Evolutionary conservation across 768 basidiomycete genomes (phyloP), one percentile per base, ranked within the genome.

Genomic region (Suillus hirtellus): DNA sequence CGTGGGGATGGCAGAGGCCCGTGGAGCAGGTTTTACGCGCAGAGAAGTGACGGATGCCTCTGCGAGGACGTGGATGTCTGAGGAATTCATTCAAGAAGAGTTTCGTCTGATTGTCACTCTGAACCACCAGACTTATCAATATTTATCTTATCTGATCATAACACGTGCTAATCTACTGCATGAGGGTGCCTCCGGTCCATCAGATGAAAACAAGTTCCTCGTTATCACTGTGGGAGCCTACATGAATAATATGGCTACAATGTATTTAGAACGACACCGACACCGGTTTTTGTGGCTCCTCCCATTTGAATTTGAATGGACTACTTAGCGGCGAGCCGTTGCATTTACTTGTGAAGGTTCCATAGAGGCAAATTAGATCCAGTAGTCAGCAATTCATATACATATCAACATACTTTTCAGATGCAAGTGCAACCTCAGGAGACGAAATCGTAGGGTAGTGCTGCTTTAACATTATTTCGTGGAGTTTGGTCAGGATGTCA

Each of bases 11-110:
- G 71, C 72, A 15, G 78, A 72, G 7, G 73, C 66, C 44, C 76
- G 77, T 0, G 89, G 90, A 1, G 76, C 61, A 3, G 78, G 79
- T 73, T 90, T 91, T 43, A 75, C 77, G 6, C 80, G 76, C 24
- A 70, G 65, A 21, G 70, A 60, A 11, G 64, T 60, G 21, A 59
- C 42, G 31, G 69, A 38, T 4, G 65, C 52, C 17, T 65, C 60
- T 5, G 66, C 59, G 24, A 66, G 66, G 12, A 77, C 49, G 43
- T 77, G 69, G 19, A 61, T 55, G 53, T 72, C 58, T 53, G 19
- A 19, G 11, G 52, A n/a, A 53, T 53, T 11, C 50, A 52, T 50
- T 27, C 47, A 27, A 47, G 46, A 47, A 11, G 9, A 46, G 21
- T 46, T 46, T 31, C 31, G 6, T 31, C 31, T 31, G 31, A 6